phyloP scores from a whole-genome alignment of 2,329 filamentous ascomycete genomes.

The Aureobasidium melanogenum region DNA sequence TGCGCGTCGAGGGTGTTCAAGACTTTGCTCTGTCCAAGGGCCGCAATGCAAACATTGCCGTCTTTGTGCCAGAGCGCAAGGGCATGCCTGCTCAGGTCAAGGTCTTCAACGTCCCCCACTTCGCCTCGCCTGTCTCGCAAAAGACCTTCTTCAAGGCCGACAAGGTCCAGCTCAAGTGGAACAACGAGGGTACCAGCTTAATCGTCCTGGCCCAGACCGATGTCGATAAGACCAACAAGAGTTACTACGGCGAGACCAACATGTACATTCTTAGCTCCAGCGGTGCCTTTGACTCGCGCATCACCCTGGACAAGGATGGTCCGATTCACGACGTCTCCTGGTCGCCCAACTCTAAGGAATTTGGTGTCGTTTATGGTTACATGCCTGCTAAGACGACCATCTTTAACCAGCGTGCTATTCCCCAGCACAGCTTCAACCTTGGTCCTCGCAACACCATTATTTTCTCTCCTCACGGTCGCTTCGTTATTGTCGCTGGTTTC shows the following conservation, averaged over 20 bases:
- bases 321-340: slow-evolving; percentile 98
- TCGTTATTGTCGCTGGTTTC: slow-evolving; percentile 89
- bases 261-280: slow-evolving; percentile 90
- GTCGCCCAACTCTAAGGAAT: slow-evolving; percentile 96
- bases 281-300: slow-evolving; percentile 83
- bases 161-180: slow-evolving; percentile 99
- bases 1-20: slow-evolving; percentile 80
- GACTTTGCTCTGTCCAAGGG: slow-evolving; percentile 88
- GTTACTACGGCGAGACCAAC: slow-evolving; percentile 97
- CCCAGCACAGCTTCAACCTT: slow-evolving; percentile 77
- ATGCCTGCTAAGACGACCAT: slow-evolving; percentile 99
- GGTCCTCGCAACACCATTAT: slow-evolving; percentile 87
- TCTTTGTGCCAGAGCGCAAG: slow-evolving; percentile 95
- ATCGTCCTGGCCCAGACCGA: slow-evolving; percentile 96
- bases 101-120: slow-evolving; percentile 87
- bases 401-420: slow-evolving; percentile 80
- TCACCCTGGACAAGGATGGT: slow-evolving; percentile 90
- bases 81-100: slow-evolving; percentile 90
- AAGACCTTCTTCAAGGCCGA: slow-evolving; percentile 99
- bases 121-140: slow-evolving; percentile 74
- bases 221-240: slow-evolving; percentile 96
- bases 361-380: slow-evolving; percentile 93
- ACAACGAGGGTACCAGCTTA: slow-evolving; percentile 78
- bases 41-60: slow-evolving; percentile 82
- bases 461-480: slow-evolving; percentile 89